Conservation (phyloP, 139 green algal species). For the Haematococcus lacustris region DNA sequence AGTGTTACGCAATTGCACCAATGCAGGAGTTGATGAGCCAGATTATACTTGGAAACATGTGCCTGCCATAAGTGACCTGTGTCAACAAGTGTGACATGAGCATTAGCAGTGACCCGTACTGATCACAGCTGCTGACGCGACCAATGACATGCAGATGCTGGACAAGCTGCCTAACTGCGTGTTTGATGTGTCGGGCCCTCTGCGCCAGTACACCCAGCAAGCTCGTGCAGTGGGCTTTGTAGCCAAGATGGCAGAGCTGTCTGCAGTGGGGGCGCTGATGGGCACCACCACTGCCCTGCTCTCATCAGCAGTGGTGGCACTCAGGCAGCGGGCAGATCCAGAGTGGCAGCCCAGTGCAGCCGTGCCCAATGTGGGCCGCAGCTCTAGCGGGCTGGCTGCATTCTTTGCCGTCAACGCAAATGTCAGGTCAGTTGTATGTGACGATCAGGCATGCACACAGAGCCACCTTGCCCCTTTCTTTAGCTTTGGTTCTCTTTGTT, state of each 20-base stretch:
- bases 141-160: conserved; percentile 51
- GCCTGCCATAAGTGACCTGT: too few species aligned
- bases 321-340: conserved; percentile 47
- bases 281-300: conserved; percentile 45
- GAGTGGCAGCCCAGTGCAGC: conserved; percentile 63
- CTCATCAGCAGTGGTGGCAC: conserved; percentile 29
- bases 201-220: conserved; percentile 64
- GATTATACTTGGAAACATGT: too few species aligned
- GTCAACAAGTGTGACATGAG: too few species aligned
- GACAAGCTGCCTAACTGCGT: conserved; percentile 54
- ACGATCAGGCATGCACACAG: background rate
- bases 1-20: too few species aligned
- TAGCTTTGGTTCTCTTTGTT: background rate
- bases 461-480: too few species aligned
- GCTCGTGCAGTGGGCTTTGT: conserved; percentile 63
- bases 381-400: conserved; percentile 64
- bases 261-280: conserved; percentile 69
- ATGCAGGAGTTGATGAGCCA: too few species aligned
- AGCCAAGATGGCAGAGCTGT: conserved; percentile 80
- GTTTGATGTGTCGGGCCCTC: conserved; percentile 67
- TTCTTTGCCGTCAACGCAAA: conserved; percentile 82
- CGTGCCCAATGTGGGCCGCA: conserved; percentile 56
- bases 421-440: conserved; percentile 9
- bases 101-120: too few species aligned
- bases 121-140: too few species aligned